A percentile compares a stretch with the other conserved stretches of the same genome.
These are phyloP conservation scores for Cystobasidium slooffiae DNA, from an alignment of 1,284 basidiomycete genomes.

Conservation along the genomic window DNA sequence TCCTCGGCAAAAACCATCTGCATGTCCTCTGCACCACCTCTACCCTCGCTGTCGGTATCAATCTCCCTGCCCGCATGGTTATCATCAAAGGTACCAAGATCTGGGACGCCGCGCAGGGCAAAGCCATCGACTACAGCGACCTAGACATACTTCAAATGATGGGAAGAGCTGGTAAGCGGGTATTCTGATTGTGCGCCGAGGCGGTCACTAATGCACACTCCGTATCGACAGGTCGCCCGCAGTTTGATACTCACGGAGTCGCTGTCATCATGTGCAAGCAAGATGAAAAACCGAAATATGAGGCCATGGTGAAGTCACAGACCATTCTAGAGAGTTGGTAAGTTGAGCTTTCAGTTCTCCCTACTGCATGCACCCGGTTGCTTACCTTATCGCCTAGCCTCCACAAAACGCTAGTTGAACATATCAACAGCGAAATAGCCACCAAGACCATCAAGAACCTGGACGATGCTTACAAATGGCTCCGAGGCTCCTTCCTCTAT, in stretches of 20 bases:
- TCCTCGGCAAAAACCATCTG: constrained; percentile 65
- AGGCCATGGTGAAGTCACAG: constrained; percentile 57
- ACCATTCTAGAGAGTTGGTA: constrained; percentile 77
- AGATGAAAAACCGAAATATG: constrained; percentile 73
- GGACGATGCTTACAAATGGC: constrained; percentile 28
- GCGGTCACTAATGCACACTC: no score
- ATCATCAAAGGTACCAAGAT: constrained; percentile 78
- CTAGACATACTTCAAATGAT: constrained; percentile 65
- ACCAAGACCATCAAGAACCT: constrained; percentile 69
- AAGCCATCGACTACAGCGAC: constrained; percentile 74
- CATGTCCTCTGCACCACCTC: constrained; percentile 64
- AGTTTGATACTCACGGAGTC: constrained; percentile 69
- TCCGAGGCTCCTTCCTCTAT: constrained; percentile 31
- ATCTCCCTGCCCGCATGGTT: constrained; percentile 63
- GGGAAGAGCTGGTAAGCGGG: constrained; percentile 60
- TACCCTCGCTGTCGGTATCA: constrained; percentile 87
- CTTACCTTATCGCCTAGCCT: constrained; percentile 56
- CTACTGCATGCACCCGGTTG: background rate
- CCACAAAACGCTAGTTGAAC: constrained; percentile 80
- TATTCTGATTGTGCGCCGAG: background rate
- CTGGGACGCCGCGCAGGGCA: constrained; percentile 59
- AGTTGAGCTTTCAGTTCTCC: background rate
- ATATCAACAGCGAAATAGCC: constrained; percentile 89
- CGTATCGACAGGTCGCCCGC: constrained; percentile 89
- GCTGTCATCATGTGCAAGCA: constrained; percentile 77